Base-by-base conservation (phyloP, 305 asterid genomes). In the Rubia peregrina region DNA sequence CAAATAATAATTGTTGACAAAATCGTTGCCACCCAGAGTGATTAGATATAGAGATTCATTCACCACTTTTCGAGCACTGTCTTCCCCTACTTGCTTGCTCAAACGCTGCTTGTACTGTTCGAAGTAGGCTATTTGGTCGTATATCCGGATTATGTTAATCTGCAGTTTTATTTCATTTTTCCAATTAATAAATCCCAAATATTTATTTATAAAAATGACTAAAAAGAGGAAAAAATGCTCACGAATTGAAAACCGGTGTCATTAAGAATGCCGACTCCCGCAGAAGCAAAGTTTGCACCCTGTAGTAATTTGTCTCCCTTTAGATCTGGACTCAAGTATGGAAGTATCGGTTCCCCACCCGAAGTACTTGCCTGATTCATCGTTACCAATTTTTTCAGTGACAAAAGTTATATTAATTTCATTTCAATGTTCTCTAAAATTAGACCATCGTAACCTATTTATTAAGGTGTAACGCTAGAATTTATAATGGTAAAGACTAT, bases 281-380 rank as follows among this genome's bases (percentile, higher is more conserved):
- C 96, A 36, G 97, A 91, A 12, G 95, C 96, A 78, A 88, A 91
- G 80, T 91, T 91, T 73, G 96, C 95, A 57, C 98, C 96, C 26
- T 80, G 76, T 8, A 87, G 78, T 14, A 90, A 78, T 65, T 82
- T 88, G 68, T 81, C 46, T 24, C 91, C 92, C 0, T 3, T 66
- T 1, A 90, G 84, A 9, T 61, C 48, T 0, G 74, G 70, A 24
- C 56, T 41, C 62, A 70, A 40, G 19, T 14, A 67, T 14, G 70
- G 60, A 13, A 70, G 55, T 4, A 65, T 7, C n/a, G 73, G 57
- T 24, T 70, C n/a, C 67, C 48, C 81, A 71, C 22, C 91, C 91
- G 68, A 86, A 76, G 38, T 67, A 51, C 70, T 88, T 83, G 78
- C 91, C 95, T 86, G 73, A 26, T 12, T 71, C 21, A 72, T 56